Evolutionary conservation across 2,329 filamentous ascomycete genomes (phyloP).

Genomic region (Knufia fluminis): DNA sequence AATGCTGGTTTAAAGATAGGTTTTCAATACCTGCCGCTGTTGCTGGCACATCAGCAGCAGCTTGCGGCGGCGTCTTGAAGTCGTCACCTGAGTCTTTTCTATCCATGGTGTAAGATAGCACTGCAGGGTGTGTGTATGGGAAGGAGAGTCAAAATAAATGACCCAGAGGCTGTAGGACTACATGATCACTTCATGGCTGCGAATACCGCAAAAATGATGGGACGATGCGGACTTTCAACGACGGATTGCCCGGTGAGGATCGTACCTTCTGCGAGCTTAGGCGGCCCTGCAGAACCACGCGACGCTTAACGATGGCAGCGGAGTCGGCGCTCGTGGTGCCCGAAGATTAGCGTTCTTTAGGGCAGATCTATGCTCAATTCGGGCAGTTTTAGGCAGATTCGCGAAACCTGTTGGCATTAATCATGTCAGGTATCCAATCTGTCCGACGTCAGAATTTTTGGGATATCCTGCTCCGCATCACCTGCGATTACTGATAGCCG

Average conservation of each 20-base stretch:
- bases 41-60: background rate
- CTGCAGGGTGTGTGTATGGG: background rate
- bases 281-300: background rate
- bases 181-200: background rate
- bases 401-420: too few species aligned
- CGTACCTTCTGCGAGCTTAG: too few species aligned
- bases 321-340: background rate
- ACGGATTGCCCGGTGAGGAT: background rate
- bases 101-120: background rate
- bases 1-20: background rate
- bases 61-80: background rate
- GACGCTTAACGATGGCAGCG: background rate
- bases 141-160: background rate
- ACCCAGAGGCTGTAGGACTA: slow-evolving; percentile 1
- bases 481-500: background rate
- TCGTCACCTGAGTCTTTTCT: background rate
- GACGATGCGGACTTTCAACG: background rate
- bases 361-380: too few species aligned
- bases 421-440: too few species aligned
- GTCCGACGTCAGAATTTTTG: background rate
- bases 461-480: background rate
- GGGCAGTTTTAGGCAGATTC: too few species aligned
- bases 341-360: background rate
- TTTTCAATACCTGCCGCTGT: background rate
- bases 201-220: background rate